Conservation (phyloP, 345 rosid genomes). For the Aethionema arabicum region DNA sequence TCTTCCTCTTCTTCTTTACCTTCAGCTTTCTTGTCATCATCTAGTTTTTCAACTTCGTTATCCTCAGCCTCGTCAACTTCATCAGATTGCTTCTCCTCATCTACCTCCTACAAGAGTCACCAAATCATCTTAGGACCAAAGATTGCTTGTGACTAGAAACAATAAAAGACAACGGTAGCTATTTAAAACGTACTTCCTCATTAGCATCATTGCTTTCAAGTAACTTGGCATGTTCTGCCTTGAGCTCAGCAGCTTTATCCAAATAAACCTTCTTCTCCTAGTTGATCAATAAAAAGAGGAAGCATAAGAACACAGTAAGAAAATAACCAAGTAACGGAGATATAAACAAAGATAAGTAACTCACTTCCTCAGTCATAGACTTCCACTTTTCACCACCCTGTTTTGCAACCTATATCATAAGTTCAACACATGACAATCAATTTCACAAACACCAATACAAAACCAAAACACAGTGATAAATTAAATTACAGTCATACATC, state of each 20-base stretch:
- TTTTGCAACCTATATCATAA: slow-evolving; percentile 55
- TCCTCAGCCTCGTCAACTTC: slow-evolving; percentile 37
- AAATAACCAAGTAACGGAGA: not conserved
- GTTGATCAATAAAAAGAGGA: slow-evolving; percentile 4
- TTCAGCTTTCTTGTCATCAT: slow-evolving; percentile 13
- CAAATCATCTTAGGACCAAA: not conserved
- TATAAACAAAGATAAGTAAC: slow-evolving; percentile 25
- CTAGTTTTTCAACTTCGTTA: slow-evolving; percentile 37
- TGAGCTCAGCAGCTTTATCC: slow-evolving; percentile 74
- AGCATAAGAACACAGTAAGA: not conserved
- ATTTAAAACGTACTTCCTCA: slow-evolving; percentile 41
- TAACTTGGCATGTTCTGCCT: slow-evolving; percentile 58
- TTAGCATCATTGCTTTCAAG: slow-evolving; percentile 40
- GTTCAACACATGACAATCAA: not conserved
- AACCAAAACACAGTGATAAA: not conserved
- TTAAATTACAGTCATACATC: slow-evolving; percentile 40
- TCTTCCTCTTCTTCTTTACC: slow-evolving; percentile 43
- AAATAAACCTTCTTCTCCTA: slow-evolving; percentile 75
- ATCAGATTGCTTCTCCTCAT: slow-evolving; percentile 20
- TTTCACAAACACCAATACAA: not conserved
- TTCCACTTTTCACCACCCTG: slow-evolving; percentile 86
- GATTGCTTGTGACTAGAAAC: not conserved
- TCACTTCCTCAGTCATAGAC: slow-evolving; percentile 73
- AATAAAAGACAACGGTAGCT: not conserved
- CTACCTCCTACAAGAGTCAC: slow-evolving; percentile 40